A percentile compares a stretch with the other conserved stretches of the same genome.
These are phyloP conservation scores for Cyclostephanos invisitatus DNA, from an alignment of 108 stramenopile species.

Conservation along the genomic window DNA sequence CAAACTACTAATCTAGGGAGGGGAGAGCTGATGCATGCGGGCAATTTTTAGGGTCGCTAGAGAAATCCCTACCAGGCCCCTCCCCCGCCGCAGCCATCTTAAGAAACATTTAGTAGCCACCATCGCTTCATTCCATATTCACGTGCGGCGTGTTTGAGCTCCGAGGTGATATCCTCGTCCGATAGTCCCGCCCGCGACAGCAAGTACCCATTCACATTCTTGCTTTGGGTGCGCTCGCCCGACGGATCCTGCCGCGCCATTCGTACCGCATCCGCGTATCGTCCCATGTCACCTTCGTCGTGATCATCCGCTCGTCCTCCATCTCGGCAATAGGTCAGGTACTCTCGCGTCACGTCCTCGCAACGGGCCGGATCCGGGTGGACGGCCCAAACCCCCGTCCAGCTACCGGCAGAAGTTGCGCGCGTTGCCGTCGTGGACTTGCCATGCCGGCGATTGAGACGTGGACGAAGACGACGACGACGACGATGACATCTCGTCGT, in stretches of 20 bases:
- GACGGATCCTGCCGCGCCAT: conserved; percentile 26
- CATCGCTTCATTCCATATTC: conserved; percentile 36
- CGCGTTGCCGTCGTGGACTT: conserved; percentile 45
- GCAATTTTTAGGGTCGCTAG: too few species aligned
- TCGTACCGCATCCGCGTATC: conserved; percentile 24
- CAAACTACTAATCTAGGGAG: too few species aligned
- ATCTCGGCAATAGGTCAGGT: conserved; percentile 27
- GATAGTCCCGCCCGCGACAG: conserved; percentile 36
- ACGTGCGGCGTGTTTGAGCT: conserved; percentile 32
- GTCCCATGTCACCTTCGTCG: conserved; percentile 30
- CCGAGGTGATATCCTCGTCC: conserved; percentile 23
- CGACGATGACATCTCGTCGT: not conserved
- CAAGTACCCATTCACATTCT: conserved; percentile 38
- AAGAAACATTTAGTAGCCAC: conserved; percentile 19
- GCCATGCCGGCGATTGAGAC: conserved; percentile 10
- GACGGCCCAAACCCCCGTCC: conserved; percentile 49
- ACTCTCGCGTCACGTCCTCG: conserved; percentile 43
- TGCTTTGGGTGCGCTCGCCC: conserved; percentile 41
- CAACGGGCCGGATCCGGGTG: conserved; percentile 38
- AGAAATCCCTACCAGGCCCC: too few species aligned
- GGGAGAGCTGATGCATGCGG: too few species aligned
- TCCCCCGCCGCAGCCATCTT: not conserved
- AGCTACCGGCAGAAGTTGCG: conserved; percentile 50
- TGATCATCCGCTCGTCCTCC: conserved; percentile 45
- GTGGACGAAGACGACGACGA: not conserved